A percentile compares a stretch with the other conserved stretches of the same genome.
phyloP scores from a whole-genome alignment of 257 asterid genomes.

The Fraxinus americana region DNA sequence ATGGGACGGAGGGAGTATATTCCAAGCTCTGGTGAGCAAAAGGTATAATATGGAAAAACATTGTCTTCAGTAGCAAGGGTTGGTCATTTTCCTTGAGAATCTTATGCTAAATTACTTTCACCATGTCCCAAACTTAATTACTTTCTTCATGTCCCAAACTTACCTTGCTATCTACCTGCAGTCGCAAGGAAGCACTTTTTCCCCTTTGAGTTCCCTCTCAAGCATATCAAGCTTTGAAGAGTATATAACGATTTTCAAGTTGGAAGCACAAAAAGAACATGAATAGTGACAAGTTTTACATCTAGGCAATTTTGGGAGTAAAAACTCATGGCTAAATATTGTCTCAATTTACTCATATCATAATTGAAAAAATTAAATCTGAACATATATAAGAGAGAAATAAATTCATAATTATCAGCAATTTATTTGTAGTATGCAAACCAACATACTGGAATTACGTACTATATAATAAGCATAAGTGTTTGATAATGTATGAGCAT shows the following conservation, averaged over 20 bases:
- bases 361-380: too few species aligned
- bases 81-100: not conserved
- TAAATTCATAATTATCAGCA: not conserved
- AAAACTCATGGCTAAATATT: not conserved
- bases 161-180: not conserved
- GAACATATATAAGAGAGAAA: not conserved
- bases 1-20: too few species aligned
- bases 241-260: too few species aligned
- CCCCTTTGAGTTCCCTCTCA: too few species aligned
- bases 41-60: too few species aligned
- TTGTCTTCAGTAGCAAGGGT: not conserved
- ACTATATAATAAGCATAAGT: not conserved
- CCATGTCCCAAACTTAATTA: too few species aligned
- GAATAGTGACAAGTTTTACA: too few species aligned
- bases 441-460: not conserved
- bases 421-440: not conserved
- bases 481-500: not conserved
- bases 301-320: not conserved
- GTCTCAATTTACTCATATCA: too few species aligned
- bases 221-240: too few species aligned
- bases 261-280: too few species aligned
- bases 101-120: not conserved
- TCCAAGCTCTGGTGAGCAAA: not conserved
- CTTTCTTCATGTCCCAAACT: not conserved
- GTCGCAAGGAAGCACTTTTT: not conserved